phyloP scores from a whole-genome alignment of 805 yeast genomes.

The Lachancea nothofagi region DNA sequence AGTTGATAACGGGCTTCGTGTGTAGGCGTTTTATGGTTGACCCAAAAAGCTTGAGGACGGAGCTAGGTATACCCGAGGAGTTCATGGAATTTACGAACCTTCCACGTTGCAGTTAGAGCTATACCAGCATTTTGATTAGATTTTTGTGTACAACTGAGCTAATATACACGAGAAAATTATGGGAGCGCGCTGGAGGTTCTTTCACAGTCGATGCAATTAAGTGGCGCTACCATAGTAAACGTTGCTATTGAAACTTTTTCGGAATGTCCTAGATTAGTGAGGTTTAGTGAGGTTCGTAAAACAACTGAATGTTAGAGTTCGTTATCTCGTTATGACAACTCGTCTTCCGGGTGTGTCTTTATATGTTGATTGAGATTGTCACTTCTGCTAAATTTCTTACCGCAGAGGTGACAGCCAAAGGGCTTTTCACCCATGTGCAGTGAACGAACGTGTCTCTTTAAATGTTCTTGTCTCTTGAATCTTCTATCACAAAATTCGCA shows the following conservation, averaged over 20 bases:
- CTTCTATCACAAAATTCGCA: slow-evolving; percentile 61
- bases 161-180: too few species aligned
- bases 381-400: slow-evolving; percentile 58
- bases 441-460: slow-evolving; percentile 68
- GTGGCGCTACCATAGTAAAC: neutral
- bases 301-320: neutral
- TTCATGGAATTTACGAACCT: slow-evolving; percentile 25
- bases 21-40: slow-evolving; percentile 29
- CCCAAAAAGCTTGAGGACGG: slow-evolving; percentile 31
- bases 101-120: neutral
- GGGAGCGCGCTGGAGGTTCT: too few species aligned
- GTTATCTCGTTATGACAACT: slow-evolving; percentile 1
- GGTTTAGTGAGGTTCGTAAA: neutral
- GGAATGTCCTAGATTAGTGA: neutral
- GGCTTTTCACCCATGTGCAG: slow-evolving; percentile 72
- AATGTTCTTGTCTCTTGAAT: slow-evolving; percentile 72
- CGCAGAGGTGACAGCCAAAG: slow-evolving; percentile 54
- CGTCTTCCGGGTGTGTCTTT: slow-evolving; percentile 42
- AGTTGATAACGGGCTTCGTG: slow-evolving; percentile 36
- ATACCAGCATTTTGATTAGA: too few species aligned
- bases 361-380: slow-evolving; percentile 65
- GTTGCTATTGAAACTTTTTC: neutral
- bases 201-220: too few species aligned
- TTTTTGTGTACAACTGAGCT: too few species aligned
- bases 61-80: slow-evolving; percentile 42